Evolutionary conservation across 768 basidiomycete species (phyloP).

Genomic region (Boletus subparvulus): DNA sequence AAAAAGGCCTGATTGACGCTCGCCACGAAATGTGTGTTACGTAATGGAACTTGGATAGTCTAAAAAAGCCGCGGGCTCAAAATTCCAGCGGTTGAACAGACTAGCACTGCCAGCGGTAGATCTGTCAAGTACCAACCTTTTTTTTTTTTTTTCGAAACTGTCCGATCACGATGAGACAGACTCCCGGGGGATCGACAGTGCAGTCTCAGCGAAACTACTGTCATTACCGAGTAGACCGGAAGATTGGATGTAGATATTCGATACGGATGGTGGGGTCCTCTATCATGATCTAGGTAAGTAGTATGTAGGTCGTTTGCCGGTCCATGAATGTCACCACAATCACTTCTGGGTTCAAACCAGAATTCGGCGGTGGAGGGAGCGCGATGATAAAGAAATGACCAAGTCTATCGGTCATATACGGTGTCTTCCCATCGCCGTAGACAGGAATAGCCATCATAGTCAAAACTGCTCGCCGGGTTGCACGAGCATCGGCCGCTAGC

Average conservation of each 20-base stretch:
- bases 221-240: neutral
- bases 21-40: too few species aligned
- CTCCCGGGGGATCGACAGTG: too few species aligned
- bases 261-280: neutral
- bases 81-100: too few species aligned
- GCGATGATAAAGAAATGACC: neutral
- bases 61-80: too few species aligned
- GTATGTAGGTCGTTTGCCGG: neutral
- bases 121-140: too few species aligned
- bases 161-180: too few species aligned
- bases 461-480: conserved; percentile 21
- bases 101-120: too few species aligned
- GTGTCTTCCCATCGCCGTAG: conserved; percentile 22
- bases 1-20: too few species aligned
- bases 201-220: too few species aligned
- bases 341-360: neutral
- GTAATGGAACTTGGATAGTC: too few species aligned
- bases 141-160: too few species aligned
- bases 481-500: conserved; percentile 25
- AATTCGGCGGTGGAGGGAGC: neutral
- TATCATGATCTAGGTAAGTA: neutral
- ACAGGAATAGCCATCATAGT: conserved; percentile 31
- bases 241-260: neutral
- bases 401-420: neutral
- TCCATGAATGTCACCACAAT: neutral